Percentiles rank a stretch among this genome's conserved stretches.
Conservation (phyloP, 73 alveolate species). For the Paramecium biaurelia region DNA sequence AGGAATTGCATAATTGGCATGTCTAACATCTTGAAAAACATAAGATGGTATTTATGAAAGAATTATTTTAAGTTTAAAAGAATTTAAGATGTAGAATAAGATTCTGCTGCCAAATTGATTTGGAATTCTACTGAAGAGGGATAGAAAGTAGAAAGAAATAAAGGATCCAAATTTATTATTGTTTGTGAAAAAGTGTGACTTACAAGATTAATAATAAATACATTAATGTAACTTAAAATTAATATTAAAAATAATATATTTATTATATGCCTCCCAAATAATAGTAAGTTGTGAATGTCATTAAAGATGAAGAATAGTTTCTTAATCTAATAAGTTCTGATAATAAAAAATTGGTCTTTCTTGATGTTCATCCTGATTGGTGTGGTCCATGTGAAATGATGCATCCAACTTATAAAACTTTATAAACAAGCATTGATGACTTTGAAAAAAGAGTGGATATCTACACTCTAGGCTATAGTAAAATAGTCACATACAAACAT, state of each 20-base stretch:
- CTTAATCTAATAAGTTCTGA: not conserved
- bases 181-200: slow-evolving; percentile 78
- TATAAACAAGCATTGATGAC: slow-evolving; percentile 57
- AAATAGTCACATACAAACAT: slow-evolving; percentile 30
- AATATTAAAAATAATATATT: not conserved
- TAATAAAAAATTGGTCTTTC: slow-evolving; percentile 3
- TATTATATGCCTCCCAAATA: slow-evolving; percentile 23
- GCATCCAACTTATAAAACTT: slow-evolving; percentile 58
- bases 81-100: slow-evolving; percentile 74
- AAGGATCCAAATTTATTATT: slow-evolving; percentile 77
- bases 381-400: slow-evolving; percentile 65
- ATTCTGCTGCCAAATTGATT: slow-evolving; percentile 75
- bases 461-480: slow-evolving; percentile 13
- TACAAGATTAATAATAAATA: not conserved
- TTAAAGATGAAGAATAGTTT: slow-evolving; percentile 45
- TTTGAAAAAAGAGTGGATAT: slow-evolving; percentile 65
- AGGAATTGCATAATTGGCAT: slow-evolving; percentile 96
- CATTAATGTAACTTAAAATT: not conserved
- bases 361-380: slow-evolving; percentile 67
- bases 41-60: slow-evolving; percentile 59
- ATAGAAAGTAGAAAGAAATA: slow-evolving; percentile 75
- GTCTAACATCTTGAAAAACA: slow-evolving; percentile 76
- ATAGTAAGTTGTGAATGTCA: not conserved
- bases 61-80: slow-evolving; percentile 62
- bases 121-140: slow-evolving; percentile 89